Conservation (phyloP, 208 protist species). For the Herpetomonas samuelpessoai region DNA sequence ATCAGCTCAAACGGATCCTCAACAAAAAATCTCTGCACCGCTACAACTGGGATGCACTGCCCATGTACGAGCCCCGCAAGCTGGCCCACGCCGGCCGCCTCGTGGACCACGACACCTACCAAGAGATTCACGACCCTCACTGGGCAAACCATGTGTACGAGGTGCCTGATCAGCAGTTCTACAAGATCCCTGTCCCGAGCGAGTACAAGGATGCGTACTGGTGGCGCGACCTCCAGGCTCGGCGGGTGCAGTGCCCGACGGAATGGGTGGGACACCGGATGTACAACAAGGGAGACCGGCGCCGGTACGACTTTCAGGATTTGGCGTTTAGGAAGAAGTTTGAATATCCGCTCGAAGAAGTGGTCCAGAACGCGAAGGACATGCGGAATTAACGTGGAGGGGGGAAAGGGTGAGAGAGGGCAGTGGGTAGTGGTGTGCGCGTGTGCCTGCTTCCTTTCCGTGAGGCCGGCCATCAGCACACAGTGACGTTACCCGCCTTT, state of each 20-base stretch:
- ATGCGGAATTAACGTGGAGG: conserved; percentile 76
- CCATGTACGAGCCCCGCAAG: conserved; percentile 89
- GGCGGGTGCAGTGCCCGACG: conserved; percentile 84
- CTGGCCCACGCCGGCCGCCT: conserved; percentile 79
- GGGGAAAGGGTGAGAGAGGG: too few species aligned
- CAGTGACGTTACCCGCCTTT: too few species aligned
- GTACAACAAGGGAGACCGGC: conserved; percentile 70
- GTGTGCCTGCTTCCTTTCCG: too few species aligned
- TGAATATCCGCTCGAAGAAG: conserved; percentile 78
- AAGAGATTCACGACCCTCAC: conserved; percentile 78
- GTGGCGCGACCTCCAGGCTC: conserved; percentile 89
- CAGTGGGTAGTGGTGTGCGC: too few species aligned
- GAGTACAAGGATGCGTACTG: conserved; percentile 93
- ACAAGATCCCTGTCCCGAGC: conserved; percentile 72
- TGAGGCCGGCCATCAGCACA: too few species aligned
- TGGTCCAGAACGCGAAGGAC: conserved; percentile 80
- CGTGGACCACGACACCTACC: conserved; percentile 81
- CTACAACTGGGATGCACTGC: conserved; percentile 89
- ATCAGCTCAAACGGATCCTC: conserved; percentile 89
- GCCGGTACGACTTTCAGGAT: conserved; percentile 87
- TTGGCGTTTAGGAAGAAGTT: conserved; percentile 88
- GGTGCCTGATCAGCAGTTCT: conserved; percentile 84
- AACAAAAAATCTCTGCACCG: conserved; percentile 88
- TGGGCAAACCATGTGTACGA: conserved; percentile 62
- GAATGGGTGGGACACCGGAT: conserved; percentile 87